phyloP scores from a whole-genome alignment of 1,139 yeast genomes.

The Pichia sorboxylosa region DNA sequence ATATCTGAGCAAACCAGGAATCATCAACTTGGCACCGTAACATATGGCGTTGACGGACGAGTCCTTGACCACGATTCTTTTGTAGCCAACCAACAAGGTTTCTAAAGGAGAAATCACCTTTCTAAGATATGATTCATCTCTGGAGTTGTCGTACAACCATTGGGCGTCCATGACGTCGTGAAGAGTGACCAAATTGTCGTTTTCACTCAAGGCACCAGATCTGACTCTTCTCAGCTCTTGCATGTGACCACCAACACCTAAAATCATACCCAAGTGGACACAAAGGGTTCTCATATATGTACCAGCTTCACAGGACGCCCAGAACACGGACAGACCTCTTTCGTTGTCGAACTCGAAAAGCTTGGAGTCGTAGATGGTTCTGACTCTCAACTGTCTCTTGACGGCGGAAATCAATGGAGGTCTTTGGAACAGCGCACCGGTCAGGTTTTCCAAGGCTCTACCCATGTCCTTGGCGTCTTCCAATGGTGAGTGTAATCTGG shows the following conservation, averaged over 20 bases:
- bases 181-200: slow-evolving; percentile 84
- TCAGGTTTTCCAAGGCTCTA: slow-evolving; percentile 80
- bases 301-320: slow-evolving; percentile 99
- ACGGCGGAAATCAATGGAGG: slow-evolving; percentile 98
- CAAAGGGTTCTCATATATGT: slow-evolving; percentile 98
- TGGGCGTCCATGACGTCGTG: slow-evolving; percentile 98
- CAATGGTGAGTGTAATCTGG: slow-evolving; percentile 86
- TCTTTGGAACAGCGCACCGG: slow-evolving; percentile 98
- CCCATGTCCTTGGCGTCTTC: slow-evolving; percentile 85
- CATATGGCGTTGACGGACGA: slow-evolving; percentile 97
- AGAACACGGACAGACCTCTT: slow-evolving; percentile 93
- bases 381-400: slow-evolving; percentile 95
- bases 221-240: slow-evolving; percentile 99
- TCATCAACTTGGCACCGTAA: slow-evolving; percentile 98
- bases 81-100: slow-evolving; percentile 84
- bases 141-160: slow-evolving; percentile 92
- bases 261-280: slow-evolving; percentile 95
- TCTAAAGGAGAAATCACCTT: slow-evolving; percentile 92
- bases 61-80: slow-evolving; percentile 95
- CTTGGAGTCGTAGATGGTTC: slow-evolving; percentile 94
- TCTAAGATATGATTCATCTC: slow-evolving; percentile 92
- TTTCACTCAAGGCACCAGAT: slow-evolving; percentile 89
- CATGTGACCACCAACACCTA: slow-evolving; percentile 99
- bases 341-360: slow-evolving; percentile 93
- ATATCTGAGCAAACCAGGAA: slow-evolving; percentile 94